A percentile compares a stretch with the other conserved stretches of the same genome.
These are phyloP conservation scores for Daldinia eschscholtzii DNA, from an alignment of 2,329 filamentous ascomycete genomes.

Conservation along the genomic window DNA sequence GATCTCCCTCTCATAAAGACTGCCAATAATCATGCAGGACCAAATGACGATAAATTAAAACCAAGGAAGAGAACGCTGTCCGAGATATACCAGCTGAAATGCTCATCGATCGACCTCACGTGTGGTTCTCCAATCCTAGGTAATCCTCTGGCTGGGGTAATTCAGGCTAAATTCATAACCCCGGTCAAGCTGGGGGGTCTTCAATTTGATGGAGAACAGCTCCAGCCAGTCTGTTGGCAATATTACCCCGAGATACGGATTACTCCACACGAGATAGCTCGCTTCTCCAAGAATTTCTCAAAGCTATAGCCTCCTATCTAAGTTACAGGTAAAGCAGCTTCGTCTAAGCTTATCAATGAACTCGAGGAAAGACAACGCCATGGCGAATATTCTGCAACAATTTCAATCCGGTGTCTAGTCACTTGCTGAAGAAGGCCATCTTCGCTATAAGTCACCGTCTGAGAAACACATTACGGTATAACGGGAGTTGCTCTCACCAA, in stretches of 20 bases:
- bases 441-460: not conserved
- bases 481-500: conserved; percentile 20
- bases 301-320: conserved; percentile 9
- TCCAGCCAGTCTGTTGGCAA: conserved; percentile 18
- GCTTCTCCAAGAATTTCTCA: conserved; percentile 32
- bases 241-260: conserved; percentile 39
- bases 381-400: not conserved
- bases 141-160: conserved; percentile 18
- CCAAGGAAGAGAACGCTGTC: not conserved
- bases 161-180: conserved; percentile 44
- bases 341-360: not conserved
- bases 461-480: conserved; percentile 5
- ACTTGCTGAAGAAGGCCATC: not conserved
- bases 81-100: not conserved
- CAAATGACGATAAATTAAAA: not conserved
- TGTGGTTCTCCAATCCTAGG: conserved; percentile 28
- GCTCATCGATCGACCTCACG: conserved; percentile 28
- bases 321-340: conserved; percentile 1
- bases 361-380: not conserved
- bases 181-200: conserved; percentile 10
- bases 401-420: not conserved
- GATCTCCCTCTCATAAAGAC: not conserved
- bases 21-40: not conserved
- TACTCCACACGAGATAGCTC: conserved; percentile 26
- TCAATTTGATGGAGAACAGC: not conserved